Evolutionary conservation across 2,329 filamentous ascomycete genomes (phyloP).

Genomic region (Fusarium liriodendri): DNA sequence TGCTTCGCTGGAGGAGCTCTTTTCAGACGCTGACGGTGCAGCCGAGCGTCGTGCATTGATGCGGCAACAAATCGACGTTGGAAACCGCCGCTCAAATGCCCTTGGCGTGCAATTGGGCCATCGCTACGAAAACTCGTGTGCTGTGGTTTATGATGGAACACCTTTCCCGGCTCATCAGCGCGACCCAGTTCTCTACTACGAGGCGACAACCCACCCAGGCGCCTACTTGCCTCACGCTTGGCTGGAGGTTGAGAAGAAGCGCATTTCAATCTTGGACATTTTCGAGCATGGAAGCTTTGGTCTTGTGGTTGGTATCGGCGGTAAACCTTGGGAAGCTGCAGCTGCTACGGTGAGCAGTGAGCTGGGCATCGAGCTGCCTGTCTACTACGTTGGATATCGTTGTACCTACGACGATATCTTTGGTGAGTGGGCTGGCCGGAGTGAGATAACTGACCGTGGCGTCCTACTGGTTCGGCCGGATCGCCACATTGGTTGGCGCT

Average conservation of each 20-base stretch:
- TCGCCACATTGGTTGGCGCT: slow-evolving; percentile 67
- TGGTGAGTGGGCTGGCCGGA: slow-evolving; percentile 65
- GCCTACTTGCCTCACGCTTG: slow-evolving; percentile 70
- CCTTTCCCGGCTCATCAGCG: slow-evolving; percentile 31
- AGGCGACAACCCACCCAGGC: slow-evolving; percentile 67
- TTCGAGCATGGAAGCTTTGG: slow-evolving; percentile 66
- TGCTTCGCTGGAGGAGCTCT: slow-evolving; percentile 21
- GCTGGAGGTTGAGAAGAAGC: slow-evolving; percentile 60
- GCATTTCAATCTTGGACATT: slow-evolving; percentile 69
- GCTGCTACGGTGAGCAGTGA: slow-evolving; percentile 52
- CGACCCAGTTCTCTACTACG: slow-evolving; percentile 57
- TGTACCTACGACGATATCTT: slow-evolving; percentile 72
- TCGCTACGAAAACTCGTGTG: slow-evolving; percentile 17
- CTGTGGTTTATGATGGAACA: slow-evolving; percentile 51
- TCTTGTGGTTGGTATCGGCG: slow-evolving; percentile 66
- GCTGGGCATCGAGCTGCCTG: slow-evolving; percentile 59
- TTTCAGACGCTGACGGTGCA: slow-evolving; percentile 21
- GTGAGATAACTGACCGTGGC: slow-evolving; percentile 68
- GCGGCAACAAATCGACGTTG: not conserved
- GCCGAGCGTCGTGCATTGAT: slow-evolving; percentile 13
- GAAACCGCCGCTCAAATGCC: slow-evolving; percentile 20
- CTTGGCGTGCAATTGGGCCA: slow-evolving; percentile 24
- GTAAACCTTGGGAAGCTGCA: slow-evolving; percentile 64
- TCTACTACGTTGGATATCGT: slow-evolving; percentile 65
- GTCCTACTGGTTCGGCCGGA: slow-evolving; percentile 71